Evolutionary conservation across 2,329 filamentous ascomycete species (phyloP), one percentile per base, ranked within the genome.

Genomic region (Neofusicoccum umdonicola): DNA sequence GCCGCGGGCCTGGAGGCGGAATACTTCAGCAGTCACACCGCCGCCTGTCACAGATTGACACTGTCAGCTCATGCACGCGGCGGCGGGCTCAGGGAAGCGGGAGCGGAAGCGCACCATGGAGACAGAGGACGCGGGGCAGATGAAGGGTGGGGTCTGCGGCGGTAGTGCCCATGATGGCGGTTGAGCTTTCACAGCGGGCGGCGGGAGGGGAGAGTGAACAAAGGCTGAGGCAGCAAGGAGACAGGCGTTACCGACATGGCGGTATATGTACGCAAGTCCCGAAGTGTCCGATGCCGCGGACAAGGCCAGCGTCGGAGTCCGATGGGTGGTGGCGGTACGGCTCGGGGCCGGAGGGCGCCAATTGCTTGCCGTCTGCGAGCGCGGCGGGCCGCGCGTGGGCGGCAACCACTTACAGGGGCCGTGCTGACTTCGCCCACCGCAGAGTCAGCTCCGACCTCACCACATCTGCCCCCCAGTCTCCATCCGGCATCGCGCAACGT

Each of bases 121-220:
- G 86, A 77, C 90, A 93, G 69, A 93, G 87, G 69, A 93, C 87
- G 66, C 90, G 88, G 3, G 90, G 90, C 34, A 83, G 79, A 65
- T 74, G 67, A 45, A 82, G 72, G 11, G 62, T 51, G 27, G 73
- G 70, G 65, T 73, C 70, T 9, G 74, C 70, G 15, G 68, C n/a
- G 11, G 34, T 37, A 71, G 73, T 60, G 37, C 42, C 63, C 63
- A 64, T 64, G 34, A 15, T 64, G 19, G 42, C 34, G 27, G 22
- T 3, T n/a, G 57, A 15, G 34, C 41, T 17, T 31, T 58, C 54
- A 58, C 12, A 4, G 37, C 22, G 19, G 52, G 52, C 13, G 35
- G 17, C 3, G 19, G 35, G 22, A 57, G 15, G 39, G 11, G 27
- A 8, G 15, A 15, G n/a, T 13, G 31, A 13, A 17, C 9, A 19